Evolutionary conservation across 345 rosid species (phyloP).

Genomic region (Adansonia digitata): DNA sequence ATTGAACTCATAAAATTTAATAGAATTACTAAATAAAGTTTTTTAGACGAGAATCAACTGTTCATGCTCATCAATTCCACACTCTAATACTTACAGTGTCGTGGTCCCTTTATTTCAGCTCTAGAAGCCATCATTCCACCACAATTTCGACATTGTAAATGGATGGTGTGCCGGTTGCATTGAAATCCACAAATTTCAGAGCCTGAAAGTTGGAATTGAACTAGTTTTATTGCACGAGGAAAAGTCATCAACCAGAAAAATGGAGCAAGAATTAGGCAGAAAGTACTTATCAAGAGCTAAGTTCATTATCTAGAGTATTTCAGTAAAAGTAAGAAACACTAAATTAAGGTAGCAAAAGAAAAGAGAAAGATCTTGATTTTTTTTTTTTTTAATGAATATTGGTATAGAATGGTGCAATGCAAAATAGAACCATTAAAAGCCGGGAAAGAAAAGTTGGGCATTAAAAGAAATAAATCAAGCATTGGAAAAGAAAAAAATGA

Average conservation of each 20-base stretch:
- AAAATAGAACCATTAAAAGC: neutral
- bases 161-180: conserved; percentile 58
- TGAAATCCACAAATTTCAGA: conserved; percentile 49
- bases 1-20: neutral
- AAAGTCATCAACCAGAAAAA: neutral
- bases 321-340: neutral
- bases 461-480: neutral
- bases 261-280: neutral
- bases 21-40: neutral
- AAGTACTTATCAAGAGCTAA: neutral
- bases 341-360: neutral
- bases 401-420: neutral
- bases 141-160: conserved; percentile 78
- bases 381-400: neutral
- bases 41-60: neutral
- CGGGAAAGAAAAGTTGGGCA: neutral
- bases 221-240: conserved; percentile 5
- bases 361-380: neutral
- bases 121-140: conserved; percentile 88
- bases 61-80: neutral
- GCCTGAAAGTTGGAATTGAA: conserved; percentile 34
- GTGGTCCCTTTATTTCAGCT: conserved; percentile 50
- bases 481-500: neutral
- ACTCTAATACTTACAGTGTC: conserved; percentile 60
- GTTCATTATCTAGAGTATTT: neutral